These are phyloP conservation scores for Suhomyces chickasaworum DNA, from an alignment of 1,139 yeast genomes.

Conservation along the genomic window DNA sequence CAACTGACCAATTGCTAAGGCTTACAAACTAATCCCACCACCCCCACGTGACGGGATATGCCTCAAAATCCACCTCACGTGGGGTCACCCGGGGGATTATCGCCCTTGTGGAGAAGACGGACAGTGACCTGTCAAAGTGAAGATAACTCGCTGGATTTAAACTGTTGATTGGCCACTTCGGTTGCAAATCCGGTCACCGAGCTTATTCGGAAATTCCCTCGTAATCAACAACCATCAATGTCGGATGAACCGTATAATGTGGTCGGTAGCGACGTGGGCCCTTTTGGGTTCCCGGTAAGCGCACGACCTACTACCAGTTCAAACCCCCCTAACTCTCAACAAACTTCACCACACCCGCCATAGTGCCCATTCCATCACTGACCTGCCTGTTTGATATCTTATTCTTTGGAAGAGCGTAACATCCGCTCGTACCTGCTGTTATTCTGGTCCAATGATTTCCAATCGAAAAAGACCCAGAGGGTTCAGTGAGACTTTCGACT, in stretches of 20 bases:
- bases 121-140: no score
- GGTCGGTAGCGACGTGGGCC: background rate
- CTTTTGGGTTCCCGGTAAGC: background rate
- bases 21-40: no score
- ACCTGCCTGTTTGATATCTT: background rate
- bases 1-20: no score
- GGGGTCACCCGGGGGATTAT: conserved; percentile 4
- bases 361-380: background rate
- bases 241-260: background rate
- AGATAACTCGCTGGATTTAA: no score
- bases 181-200: background rate
- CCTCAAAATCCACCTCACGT: background rate
- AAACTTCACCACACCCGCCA: conserved; percentile 1
- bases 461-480: conserved; percentile 53
- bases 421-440: conserved; percentile 9
- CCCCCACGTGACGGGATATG: background rate
- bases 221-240: background rate
- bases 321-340: conserved; percentile 13
- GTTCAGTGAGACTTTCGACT: conserved; percentile 44
- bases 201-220: background rate
- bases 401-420: conserved; percentile 4
- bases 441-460: conserved; percentile 24
- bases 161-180: no score
- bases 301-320: conserved; percentile 1
- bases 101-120: background rate